Evolutionary conservation across 1,139 yeast species (phyloP).

Genomic region (Scheffersomyces stambukii): DNA sequence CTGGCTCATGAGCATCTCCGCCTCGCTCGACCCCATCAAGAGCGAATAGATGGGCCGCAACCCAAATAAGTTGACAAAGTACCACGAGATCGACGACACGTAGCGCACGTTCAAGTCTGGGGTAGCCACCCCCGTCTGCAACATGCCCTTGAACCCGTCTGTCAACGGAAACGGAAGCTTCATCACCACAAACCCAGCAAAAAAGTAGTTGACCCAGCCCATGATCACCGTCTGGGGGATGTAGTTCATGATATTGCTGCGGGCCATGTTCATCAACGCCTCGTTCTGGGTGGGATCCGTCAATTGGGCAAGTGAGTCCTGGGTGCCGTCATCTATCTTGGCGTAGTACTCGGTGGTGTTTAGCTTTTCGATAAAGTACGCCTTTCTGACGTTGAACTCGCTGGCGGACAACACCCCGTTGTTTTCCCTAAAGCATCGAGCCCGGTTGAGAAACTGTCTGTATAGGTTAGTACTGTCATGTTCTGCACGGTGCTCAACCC

Average conservation of each 20-base stretch:
- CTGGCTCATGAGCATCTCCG: conserved; percentile 48
- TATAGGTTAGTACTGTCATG: conserved; percentile 1
- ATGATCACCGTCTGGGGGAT: conserved; percentile 90
- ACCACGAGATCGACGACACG: conserved; percentile 98
- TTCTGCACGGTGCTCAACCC: neutral
- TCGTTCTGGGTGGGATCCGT: conserved; percentile 71
- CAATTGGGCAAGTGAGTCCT: conserved; percentile 55
- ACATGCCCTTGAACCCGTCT: conserved; percentile 82
- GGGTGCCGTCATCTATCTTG: conserved; percentile 39
- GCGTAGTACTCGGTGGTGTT: conserved; percentile 49
- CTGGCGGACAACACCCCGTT: conserved; percentile 37
- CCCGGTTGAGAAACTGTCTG: conserved; percentile 52
- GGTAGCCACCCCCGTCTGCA: conserved; percentile 84
- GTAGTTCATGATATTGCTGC: conserved; percentile 75
- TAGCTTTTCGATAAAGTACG: conserved; percentile 40
- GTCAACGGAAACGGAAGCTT: conserved; percentile 66
- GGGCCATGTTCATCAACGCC: conserved; percentile 74
- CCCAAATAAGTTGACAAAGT: conserved; percentile 84
- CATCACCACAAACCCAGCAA: conserved; percentile 84
- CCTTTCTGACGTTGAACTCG: conserved; percentile 49
- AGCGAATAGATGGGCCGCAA: conserved; percentile 76
- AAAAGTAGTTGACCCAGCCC: conserved; percentile 96
- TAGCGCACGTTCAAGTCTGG: conserved; percentile 84
- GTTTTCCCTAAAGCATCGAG: conserved; percentile 49
- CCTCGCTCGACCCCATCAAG: conserved; percentile 50